A percentile compares a stretch with the other conserved stretches of the same genome.
These are phyloP conservation scores for Lizonia empirigonia DNA, from an alignment of 2,329 filamentous ascomycete species.

Conservation along the genomic window DNA sequence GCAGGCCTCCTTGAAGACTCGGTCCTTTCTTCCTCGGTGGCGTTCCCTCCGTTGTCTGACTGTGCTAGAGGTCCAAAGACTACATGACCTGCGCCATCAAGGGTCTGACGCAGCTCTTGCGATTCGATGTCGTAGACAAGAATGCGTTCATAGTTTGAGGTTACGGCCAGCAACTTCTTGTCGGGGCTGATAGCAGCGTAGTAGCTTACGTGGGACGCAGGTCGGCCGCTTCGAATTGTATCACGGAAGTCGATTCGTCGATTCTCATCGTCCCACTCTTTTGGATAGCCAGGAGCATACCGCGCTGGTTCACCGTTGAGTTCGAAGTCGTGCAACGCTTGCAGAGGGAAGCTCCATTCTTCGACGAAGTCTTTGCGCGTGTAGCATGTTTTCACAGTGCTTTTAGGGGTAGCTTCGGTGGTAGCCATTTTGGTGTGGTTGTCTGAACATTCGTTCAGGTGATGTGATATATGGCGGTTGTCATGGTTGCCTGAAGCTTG, in stretches of 20 bases:
- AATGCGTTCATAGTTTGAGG: slow-evolving; percentile 18
- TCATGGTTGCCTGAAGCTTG: slow-evolving; percentile 5
- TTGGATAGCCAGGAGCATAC: slow-evolving; percentile 25
- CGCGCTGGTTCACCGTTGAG: slow-evolving; percentile 17
- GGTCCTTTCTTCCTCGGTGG: not conserved
- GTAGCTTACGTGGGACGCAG: slow-evolving; percentile 8
- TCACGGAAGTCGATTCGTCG: slow-evolving; percentile 19
- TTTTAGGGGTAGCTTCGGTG: not conserved
- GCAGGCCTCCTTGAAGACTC: slow-evolving; percentile 9
- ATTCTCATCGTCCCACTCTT: slow-evolving; percentile 20
- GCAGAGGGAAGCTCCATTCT: slow-evolving; percentile 20
- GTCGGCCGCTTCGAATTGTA: not conserved
- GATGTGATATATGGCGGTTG: not conserved
- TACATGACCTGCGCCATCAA: slow-evolving; percentile 30
- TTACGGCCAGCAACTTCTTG: slow-evolving; percentile 32
- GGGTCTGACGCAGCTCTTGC: slow-evolving; percentile 28
- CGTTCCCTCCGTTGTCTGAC: not conserved
- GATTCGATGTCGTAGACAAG: slow-evolving; percentile 30
- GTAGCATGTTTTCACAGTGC: not conserved
- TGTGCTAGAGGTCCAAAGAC: slow-evolving; percentile 21
- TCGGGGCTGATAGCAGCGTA: slow-evolving; percentile 28
- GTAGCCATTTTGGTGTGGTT: not conserved
- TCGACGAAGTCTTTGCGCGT: slow-evolving; percentile 17
- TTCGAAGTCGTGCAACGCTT: slow-evolving; percentile 24
- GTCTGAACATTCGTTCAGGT: not conserved